Evolutionary conservation across 2,329 filamentous ascomycete genomes (phyloP), one percentile per base, ranked within the genome.

Genomic region (Chalaropsis ovoidea): DNA sequence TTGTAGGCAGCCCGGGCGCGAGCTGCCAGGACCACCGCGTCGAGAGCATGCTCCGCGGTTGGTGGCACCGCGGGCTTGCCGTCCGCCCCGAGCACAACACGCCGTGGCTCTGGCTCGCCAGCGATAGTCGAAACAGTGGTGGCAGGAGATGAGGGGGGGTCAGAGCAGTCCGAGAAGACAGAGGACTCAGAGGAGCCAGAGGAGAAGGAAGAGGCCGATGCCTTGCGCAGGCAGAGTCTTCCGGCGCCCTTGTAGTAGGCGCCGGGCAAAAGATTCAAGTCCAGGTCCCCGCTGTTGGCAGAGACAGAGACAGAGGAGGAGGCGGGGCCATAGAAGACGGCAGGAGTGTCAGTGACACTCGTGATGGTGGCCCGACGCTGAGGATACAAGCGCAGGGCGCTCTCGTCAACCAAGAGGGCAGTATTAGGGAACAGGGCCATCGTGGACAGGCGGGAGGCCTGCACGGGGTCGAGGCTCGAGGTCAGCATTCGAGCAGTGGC

Each of bases 311-410:
- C 4, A 49, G 45, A 49, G 15, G 24, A 24, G 47, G 3, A 24
- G 24, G 24, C 8, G 47, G 10, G 24, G 47, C 10, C n/a, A 52
- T 58, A 11, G 17, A 54, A 42, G n/a, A 42, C n/a, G 1, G 61
- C 61, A 15, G 45, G 61, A 42, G 61, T 63, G 22, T 63, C 61
- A 24, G 61, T 63, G n/a, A 63, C 31, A 39, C 41, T 11, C 2
- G 41, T 62, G 11, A 62, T 45, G 4, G 31, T 8, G 5, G n/a
- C 4, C 45, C 13, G 11, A 6, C 27, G 43, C 1, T 52, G 31
- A n/a, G 31, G 8, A 15, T 2, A 13, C n/a, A 22, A n/a, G n/a
- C n/a, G 17, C 5, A n/a, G 22, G 39, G 17, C 27, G 4, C n/a
- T 17, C 31, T 42, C 35, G 7, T 54, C 45, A 27, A 27, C 27